Evolutionary conservation across 2,329 filamentous ascomycete genomes (phyloP), one percentile per base, ranked within the genome.

Genomic region (Eutypa lata): DNA sequence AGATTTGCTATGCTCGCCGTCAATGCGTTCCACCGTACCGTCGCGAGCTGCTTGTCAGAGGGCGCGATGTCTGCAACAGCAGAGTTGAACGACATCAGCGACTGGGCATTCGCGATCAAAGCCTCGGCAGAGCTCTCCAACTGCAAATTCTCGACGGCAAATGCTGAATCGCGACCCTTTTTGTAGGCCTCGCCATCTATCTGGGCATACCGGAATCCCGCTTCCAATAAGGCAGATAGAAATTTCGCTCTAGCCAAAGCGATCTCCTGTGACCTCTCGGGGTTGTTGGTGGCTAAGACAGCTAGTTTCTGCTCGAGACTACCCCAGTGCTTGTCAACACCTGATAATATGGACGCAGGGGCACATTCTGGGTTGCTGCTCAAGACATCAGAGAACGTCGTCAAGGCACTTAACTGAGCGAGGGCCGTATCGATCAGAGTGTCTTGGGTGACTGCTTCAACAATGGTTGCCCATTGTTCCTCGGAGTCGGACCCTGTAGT

Each of bases 401-500:
- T 81, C 64, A 76, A 76, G 47, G 71, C 79, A 59, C 73, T 82
- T 48, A 90, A 68, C 57, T 87, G 83, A 4, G 86, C 84, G 31
- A 88, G 74, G 14, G 84, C 76, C 0, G 86, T 90, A 55, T 91
- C 88, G 1, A 90, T 72, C 7, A 91, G 77, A 1, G 83, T 83
- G 47, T 78, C 76, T 24, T 82, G 78, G 2, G 85, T 87, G 24
- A 89, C 73, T 0, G 86, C 83, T 57, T 87, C 84, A 50, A 87
- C 76, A n/a, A 90, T 77, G 3, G 77, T 80, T 18, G 84, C 86
- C 79, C 84, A 88, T 61, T 86, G 79, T 54, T 84, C 84, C 37
- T 80, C 64, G 14, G 65, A 61, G n/a, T 60, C 52, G 16, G 65
- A 59, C 2, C 57, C 13, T n/a, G 14, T 53, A 26, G 50, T 50